Percentiles rank a stretch among this genome's conserved stretches.
These are phyloP conservation scores for Penicillium antarcticum DNA, from an alignment of 495 filamentous ascomycete species.

Conservation along the genomic window DNA sequence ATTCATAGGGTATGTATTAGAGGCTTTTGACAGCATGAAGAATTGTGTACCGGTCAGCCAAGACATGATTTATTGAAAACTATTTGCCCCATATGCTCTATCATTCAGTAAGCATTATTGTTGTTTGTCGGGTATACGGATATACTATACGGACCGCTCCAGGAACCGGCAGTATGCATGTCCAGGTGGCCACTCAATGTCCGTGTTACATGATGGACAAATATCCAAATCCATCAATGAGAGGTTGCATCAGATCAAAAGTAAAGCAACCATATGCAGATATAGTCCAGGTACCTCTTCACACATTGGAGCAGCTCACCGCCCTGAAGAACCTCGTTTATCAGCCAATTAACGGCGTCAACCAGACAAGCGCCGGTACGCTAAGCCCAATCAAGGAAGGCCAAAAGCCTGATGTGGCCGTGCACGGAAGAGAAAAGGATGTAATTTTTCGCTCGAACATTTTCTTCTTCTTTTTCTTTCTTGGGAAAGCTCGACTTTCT, in stretches of 20 bases:
- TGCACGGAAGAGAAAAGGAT: slow-evolving; percentile 34
- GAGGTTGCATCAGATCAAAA: too few relatives aligned
- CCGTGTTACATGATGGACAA: too few relatives aligned
- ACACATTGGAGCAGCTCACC: slow-evolving; percentile 17
- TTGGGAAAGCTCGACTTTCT: slow-evolving; percentile 54
- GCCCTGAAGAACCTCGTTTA: slow-evolving; percentile 36
- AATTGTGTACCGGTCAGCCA: too few relatives aligned
- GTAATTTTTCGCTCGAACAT: slow-evolving; percentile 34
- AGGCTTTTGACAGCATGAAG: too few relatives aligned
- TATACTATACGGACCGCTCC: too few relatives aligned
- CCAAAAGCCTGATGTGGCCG: slow-evolving; percentile 10
- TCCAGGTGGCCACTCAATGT: too few relatives aligned
- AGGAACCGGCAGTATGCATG: too few relatives aligned
- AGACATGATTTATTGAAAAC: not conserved
- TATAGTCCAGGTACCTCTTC: not conserved
- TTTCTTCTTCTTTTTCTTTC: slow-evolving; percentile 51
- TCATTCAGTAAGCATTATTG: slow-evolving; percentile 8
- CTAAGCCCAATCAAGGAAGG: slow-evolving; percentile 22
- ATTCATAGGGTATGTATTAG: too few relatives aligned
- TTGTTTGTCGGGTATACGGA: too few relatives aligned
- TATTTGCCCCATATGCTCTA: not conserved
- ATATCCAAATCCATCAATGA: too few relatives aligned
- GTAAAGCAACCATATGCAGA: not conserved
- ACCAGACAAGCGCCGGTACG: slow-evolving; percentile 2
- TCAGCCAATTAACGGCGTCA: slow-evolving; percentile 24